Evolutionary conservation across 2,329 filamentous ascomycete genomes (phyloP).

Genomic region (Metarhizium humberi): DNA sequence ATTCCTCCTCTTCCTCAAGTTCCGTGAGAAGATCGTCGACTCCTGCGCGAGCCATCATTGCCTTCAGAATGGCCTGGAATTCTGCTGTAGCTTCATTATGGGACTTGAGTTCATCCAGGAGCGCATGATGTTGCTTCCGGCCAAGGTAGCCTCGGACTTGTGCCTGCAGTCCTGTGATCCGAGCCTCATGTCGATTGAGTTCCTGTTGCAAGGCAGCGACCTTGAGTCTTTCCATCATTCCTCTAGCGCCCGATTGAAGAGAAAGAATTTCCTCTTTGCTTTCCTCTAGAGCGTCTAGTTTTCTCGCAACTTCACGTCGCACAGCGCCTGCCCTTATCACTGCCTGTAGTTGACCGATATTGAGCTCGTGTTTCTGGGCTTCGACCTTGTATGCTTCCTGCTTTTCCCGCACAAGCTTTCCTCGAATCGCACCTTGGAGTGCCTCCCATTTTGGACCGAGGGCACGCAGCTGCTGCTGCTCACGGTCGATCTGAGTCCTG

Average conservation of each 20-base stretch:
- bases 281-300: conserved; percentile 36
- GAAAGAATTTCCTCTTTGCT: conserved; percentile 36
- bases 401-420: conserved; percentile 36
- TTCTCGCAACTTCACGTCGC: conserved; percentile 37
- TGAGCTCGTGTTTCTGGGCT: conserved; percentile 31
- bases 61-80: conserved; percentile 68
- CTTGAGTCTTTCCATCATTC: conserved; percentile 47
- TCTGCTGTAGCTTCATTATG: conserved; percentile 57
- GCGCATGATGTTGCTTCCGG: conserved; percentile 48
- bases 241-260: conserved; percentile 52
- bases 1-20: conserved; percentile 75
- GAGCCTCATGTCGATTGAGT: conserved; percentile 47
- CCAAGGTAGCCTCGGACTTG: conserved; percentile 55
- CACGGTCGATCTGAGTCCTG: conserved; percentile 41
- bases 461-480: conserved; percentile 41
- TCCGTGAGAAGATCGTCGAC: conserved; percentile 67
- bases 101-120: conserved; percentile 62
- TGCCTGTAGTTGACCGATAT: conserved; percentile 40
- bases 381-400: conserved; percentile 37
- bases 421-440: conserved; percentile 33
- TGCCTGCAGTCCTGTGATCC: conserved; percentile 57
- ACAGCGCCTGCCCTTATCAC: conserved; percentile 46
- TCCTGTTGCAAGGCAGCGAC: conserved; percentile 40
- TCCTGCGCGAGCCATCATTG: conserved; percentile 66
- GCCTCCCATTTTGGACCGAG: conserved; percentile 41